These are phyloP conservation scores for Isatis lusitanica DNA, from an alignment of 441 rosid genomes.

Conservation along the genomic window DNA sequence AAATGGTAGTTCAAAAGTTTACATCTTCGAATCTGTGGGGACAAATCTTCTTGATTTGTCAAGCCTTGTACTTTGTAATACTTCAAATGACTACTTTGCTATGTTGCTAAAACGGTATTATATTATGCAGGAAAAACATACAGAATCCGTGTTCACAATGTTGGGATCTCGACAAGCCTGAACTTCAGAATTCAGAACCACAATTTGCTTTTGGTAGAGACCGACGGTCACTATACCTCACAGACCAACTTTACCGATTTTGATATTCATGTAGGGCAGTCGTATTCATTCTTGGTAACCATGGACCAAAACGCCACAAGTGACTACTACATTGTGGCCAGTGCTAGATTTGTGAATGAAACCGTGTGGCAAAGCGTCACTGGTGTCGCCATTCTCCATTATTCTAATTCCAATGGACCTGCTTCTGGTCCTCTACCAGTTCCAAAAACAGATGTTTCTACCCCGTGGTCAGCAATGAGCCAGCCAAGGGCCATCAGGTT, in stretches of 20 bases:
- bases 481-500: slow-evolving; percentile 82
- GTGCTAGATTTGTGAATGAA: slow-evolving; percentile 91
- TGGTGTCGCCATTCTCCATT: slow-evolving; percentile 89
- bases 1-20: slow-evolving; percentile 6
- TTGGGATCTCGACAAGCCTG: slow-evolving; percentile 83
- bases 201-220: slow-evolving; percentile 76
- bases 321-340: slow-evolving; percentile 91
- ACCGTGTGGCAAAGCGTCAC: slow-evolving; percentile 86
- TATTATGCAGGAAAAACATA: slow-evolving; percentile 76
- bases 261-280: slow-evolving; percentile 90
- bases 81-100: neutral
- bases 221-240: slow-evolving; percentile 72
- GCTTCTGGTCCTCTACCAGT: slow-evolving; percentile 80
- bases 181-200: slow-evolving; percentile 94
- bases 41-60: neutral
- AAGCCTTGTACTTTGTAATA: neutral
- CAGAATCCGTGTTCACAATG: slow-evolving; percentile 78
- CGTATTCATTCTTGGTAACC: slow-evolving; percentile 81
- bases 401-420: slow-evolving; percentile 85
- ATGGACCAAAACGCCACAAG: slow-evolving; percentile 84
- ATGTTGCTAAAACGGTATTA: neutral
- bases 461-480: slow-evolving; percentile 75
- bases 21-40: neutral
- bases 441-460: slow-evolving; percentile 64
- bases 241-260: slow-evolving; percentile 73